phyloP scores from a whole-genome alignment of 106 monocot species.

The Allium cepa region DNA sequence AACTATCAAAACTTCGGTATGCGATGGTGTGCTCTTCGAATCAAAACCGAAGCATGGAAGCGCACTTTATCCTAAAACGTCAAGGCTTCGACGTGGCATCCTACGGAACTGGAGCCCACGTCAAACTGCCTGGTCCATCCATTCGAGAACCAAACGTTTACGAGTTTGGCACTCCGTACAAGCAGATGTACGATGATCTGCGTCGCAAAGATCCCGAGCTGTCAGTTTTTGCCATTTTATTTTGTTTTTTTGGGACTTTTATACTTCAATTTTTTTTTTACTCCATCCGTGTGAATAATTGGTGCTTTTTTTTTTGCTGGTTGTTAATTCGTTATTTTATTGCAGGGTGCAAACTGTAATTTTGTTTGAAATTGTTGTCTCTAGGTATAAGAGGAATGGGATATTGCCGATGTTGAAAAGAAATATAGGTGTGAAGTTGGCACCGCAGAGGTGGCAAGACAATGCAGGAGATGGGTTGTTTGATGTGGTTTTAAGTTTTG shows the following conservation, averaged over 20 bases:
- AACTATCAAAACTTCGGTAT: slow-evolving; percentile 11
- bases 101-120: slow-evolving; percentile 91
- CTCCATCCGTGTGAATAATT: neutral
- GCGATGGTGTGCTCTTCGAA: slow-evolving; percentile 99
- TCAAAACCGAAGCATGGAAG: slow-evolving; percentile 99
- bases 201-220: slow-evolving; percentile 67
- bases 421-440: slow-evolving; percentile 65
- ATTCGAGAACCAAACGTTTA: slow-evolving; percentile 87
- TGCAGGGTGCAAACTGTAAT: too few relatives aligned
- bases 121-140: slow-evolving; percentile 98
- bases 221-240: slow-evolving; percentile 5
- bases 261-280: neutral
- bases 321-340: too few relatives aligned
- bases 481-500: slow-evolving; percentile 80
- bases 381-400: slow-evolving; percentile 92
- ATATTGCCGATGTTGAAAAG: slow-evolving; percentile 90
- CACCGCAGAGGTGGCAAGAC: slow-evolving; percentile 97
- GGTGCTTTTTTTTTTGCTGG: neutral
- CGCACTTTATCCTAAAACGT: slow-evolving; percentile 72
- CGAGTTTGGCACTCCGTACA: slow-evolving; percentile 97
- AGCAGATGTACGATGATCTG: slow-evolving; percentile 79
- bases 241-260: neutral
- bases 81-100: slow-evolving; percentile 79
- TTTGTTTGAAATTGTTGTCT: neutral
- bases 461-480: slow-evolving; percentile 76